These are phyloP conservation scores for Phytophthora sojae DNA, from an alignment of 352 stramenopile genomes.

Conservation along the genomic window DNA sequence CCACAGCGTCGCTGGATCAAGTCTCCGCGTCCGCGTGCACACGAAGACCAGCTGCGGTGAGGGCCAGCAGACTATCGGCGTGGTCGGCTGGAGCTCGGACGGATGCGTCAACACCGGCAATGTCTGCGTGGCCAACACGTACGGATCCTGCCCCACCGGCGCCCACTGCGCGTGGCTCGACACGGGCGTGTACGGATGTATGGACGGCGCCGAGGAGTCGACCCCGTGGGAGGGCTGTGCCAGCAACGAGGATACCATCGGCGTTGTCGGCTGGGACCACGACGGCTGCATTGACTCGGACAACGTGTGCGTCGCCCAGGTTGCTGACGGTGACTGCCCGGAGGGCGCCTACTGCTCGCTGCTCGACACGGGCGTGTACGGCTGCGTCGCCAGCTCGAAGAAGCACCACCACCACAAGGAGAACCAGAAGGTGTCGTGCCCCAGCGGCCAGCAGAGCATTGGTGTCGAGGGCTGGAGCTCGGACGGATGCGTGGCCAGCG, in stretches of 20 bases:
- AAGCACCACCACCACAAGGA: no score
- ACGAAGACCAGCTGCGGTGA: slow-evolving; percentile 13
- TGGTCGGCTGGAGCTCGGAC: slow-evolving; percentile 24
- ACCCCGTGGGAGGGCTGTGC: slow-evolving; percentile 28
- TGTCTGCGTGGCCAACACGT: slow-evolving; percentile 34
- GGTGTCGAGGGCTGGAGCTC: no score
- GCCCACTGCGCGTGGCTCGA: slow-evolving; percentile 35
- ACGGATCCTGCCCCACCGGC: slow-evolving; percentile 28
- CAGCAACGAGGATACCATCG: slow-evolving; percentile 28
- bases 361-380: no score
- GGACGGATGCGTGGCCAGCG: no score
- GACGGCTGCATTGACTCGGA: slow-evolving; percentile 30
- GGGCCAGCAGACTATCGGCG: slow-evolving; percentile 30
- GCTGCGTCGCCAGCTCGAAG: no score
- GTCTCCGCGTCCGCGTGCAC: slow-evolving; percentile 36
- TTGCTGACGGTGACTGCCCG: no score
- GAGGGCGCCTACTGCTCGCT: no score
- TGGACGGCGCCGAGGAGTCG: slow-evolving; percentile 28
- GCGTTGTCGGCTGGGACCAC: slow-evolving; percentile 32
- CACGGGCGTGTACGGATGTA: slow-evolving; percentile 40
- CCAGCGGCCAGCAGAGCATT: no score
- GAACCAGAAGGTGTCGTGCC: no score
- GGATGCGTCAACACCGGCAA: slow-evolving; percentile 24
- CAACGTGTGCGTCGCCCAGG: no score
- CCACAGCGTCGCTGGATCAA: slow-evolving; percentile 13